These are phyloP conservation scores for Cytospora chrysosperma DNA, from an alignment of 2,329 filamentous ascomycete species.

Conservation along the genomic window DNA sequence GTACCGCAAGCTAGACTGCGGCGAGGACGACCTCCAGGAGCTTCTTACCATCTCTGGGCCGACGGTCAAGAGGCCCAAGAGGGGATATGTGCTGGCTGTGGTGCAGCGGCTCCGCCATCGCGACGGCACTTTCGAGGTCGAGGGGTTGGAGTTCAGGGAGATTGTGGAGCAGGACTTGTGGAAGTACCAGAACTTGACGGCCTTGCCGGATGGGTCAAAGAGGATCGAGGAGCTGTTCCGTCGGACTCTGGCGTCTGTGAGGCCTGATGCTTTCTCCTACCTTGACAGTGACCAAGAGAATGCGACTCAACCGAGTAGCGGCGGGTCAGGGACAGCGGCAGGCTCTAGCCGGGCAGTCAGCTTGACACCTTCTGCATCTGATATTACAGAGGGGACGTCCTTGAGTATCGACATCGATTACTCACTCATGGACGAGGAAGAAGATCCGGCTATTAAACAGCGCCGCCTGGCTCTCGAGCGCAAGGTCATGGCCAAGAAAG, in stretches of 20 bases:
- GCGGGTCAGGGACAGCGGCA: background rate
- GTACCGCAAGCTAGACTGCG: slow-evolving; percentile 16
- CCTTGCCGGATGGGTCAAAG: background rate
- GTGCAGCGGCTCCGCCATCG: slow-evolving; percentile 2
- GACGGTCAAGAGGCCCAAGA: slow-evolving; percentile 3
- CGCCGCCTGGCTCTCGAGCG: slow-evolving; percentile 4
- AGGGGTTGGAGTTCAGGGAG: slow-evolving; percentile 7
- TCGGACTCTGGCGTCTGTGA: background rate
- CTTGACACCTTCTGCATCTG: background rate
- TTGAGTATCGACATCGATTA: background rate
- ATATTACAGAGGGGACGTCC: background rate
- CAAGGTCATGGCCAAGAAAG: slow-evolving; percentile 5
- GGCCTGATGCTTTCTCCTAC: background rate
- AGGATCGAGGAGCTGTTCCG: slow-evolving; percentile 3
- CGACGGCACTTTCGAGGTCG: background rate
- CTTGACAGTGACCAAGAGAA: background rate
- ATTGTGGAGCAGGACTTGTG: slow-evolving; percentile 14
- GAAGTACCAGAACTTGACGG: slow-evolving; percentile 16
- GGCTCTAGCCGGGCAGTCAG: background rate
- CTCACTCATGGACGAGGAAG: slow-evolving; percentile 11
- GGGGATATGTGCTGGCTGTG: slow-evolving; percentile 9
- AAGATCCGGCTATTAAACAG: slow-evolving; percentile 1
- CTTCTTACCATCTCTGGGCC: slow-evolving; percentile 17
- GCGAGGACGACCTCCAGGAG: slow-evolving; percentile 10
- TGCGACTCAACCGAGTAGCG: background rate